Evolutionary conservation across 2,329 filamentous ascomycete species (phyloP), one percentile per base, ranked within the genome.

Genomic region (Phialocephala subalpina): DNA sequence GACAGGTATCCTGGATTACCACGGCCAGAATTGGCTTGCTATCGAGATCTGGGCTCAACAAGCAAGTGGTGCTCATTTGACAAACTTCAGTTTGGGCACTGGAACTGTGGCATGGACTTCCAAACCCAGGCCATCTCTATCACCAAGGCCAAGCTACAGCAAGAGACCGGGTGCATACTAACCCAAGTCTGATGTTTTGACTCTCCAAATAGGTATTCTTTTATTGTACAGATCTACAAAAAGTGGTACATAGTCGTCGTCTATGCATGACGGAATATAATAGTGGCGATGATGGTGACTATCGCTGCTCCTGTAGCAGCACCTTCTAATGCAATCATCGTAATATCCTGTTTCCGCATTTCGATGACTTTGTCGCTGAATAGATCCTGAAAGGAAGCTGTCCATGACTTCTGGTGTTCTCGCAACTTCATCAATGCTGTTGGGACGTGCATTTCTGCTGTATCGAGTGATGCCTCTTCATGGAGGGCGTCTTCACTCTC

Each of bases 1-100:
- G 92, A 84, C 91, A 80, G 90, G 91, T 2, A 82, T 94, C 25
- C 79, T 93, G 59, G 85, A 94, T 74, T 91, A 93, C 76, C 81
- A 82, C 4, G 91, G 91, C 0, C 83, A 82, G 36, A 95, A 95
- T 71, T 91, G 86, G 77, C 73, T 94, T 6, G 90, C 85, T 0
- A 72, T 95, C 4, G 87, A 84, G 27, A 74, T 95, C 18, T 94
- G 91, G 92, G 86, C 88, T 0, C 80, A 74, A 49, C 72, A 76
- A 60, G 45, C 68, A 8, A 66, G 49, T 2, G 75, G 75, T 20
- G 74, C 74, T 14, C 63, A 70, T 20, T 60, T 77, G 55, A 69
- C 72, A 12, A 62, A 73, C 52, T 76, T 76, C 58, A 70, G 64
- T 0, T 53, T 77, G 9, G 56, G 67, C 42, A 65, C 70, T 45